Percentiles rank a stretch among this genome's conserved stretches.
Conservation (phyloP, 495 filamentous ascomycete species). For the Staphylotrichum longicolle region DNA sequence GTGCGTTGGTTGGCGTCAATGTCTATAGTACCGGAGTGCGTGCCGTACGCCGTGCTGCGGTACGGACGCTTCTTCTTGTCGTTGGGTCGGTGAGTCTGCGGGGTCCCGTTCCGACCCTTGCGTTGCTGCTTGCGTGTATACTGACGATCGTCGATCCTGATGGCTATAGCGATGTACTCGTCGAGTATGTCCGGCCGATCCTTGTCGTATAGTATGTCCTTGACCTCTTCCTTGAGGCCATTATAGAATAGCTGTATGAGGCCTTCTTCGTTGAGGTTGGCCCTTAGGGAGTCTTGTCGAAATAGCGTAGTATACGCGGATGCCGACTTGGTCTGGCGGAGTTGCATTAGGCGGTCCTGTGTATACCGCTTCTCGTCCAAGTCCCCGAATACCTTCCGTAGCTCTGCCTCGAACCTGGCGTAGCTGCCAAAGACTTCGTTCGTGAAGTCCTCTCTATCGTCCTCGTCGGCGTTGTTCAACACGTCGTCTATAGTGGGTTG, state of each 20-base stretch:
- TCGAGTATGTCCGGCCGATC: neutral
- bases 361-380: neutral
- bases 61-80: too few relatives aligned
- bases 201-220: slow-evolving; percentile 5
- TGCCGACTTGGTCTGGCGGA: neutral
- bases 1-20: too few relatives aligned
- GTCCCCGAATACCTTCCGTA: neutral
- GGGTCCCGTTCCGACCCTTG: too few relatives aligned
- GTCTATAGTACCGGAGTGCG: too few relatives aligned
- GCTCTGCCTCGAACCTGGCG: neutral
- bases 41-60: too few relatives aligned
- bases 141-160: neutral
- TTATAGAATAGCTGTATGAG: slow-evolving; percentile 12
- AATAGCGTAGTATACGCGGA: neutral
- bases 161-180: neutral
- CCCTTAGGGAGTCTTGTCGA: neutral
- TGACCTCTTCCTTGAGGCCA: slow-evolving; percentile 9
- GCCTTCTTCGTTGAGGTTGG: neutral
- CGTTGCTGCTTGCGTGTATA: too few relatives aligned
- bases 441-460: neutral
- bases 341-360: neutral
- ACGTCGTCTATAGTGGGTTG: neutral
- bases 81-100: too few relatives aligned
- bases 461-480: neutral
- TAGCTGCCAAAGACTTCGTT: neutral